These are phyloP conservation scores for Golovinomyces cichoracearum DNA, from an alignment of 2,329 filamentous ascomycete genomes.

Conservation along the genomic window DNA sequence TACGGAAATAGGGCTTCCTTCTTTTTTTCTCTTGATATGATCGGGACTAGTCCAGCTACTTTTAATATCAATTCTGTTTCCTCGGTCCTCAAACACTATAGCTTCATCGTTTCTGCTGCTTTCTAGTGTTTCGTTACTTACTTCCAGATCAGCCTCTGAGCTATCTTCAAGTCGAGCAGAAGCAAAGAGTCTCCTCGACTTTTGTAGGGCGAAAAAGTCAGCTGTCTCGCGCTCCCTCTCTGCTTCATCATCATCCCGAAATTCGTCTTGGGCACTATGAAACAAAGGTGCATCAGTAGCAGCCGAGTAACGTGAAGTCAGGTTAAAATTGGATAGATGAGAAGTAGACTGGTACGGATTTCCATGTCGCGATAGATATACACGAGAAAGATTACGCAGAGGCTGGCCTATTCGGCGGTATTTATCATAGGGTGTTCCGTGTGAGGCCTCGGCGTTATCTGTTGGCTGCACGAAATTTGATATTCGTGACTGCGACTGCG, in stretches of 20 bases:
- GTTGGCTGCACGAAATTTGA: constrained; percentile 42
- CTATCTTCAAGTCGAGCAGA: constrained; percentile 64
- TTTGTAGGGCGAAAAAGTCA: constrained; percentile 79
- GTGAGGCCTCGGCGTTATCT: constrained; percentile 16
- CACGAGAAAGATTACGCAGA: constrained; percentile 9
- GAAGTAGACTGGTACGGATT: constrained; percentile 58
- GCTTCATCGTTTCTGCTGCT: constrained; percentile 24
- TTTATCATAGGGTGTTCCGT: constrained; percentile 16
- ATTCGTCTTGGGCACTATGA: constrained; percentile 71
- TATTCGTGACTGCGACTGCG: constrained; percentile 81
- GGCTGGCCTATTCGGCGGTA: constrained; percentile 11
- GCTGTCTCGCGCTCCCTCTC: constrained; percentile 75
- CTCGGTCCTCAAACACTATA: constrained; percentile 21
- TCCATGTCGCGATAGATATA: constrained; percentile 19
- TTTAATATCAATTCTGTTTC: constrained; percentile 25
- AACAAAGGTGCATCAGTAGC: constrained; percentile 74
- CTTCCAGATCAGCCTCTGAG: constrained; percentile 52
- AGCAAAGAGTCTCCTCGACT: constrained; percentile 69
- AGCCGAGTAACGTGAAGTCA: constrained; percentile 48
- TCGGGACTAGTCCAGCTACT: constrained; percentile 35
- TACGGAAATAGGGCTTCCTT: constrained; percentile 10
- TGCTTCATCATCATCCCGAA: constrained; percentile 75
- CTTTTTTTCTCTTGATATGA: constrained; percentile 12
- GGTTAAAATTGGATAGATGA: constrained; percentile 33
- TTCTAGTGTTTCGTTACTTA: constrained; percentile 29